These are phyloP conservation scores for Ceratocystis lukuohia DNA, from an alignment of 2,329 filamentous ascomycete genomes.

Conservation along the genomic window DNA sequence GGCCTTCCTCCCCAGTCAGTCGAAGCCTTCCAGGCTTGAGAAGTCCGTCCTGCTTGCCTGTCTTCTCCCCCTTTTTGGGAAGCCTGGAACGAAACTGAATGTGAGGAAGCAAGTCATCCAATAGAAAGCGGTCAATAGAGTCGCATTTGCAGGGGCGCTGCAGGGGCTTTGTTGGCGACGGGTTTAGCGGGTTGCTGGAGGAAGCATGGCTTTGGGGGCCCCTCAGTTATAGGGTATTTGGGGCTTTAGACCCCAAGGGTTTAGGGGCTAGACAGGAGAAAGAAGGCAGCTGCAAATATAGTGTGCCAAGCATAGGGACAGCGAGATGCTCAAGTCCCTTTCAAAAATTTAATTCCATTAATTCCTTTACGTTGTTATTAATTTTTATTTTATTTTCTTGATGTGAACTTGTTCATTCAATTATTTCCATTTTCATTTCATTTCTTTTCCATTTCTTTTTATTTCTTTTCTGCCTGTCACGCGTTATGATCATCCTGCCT, in stretches of 20 bases:
- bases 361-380: background rate
- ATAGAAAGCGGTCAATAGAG: background rate
- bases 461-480: conserved; percentile 4
- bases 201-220: background rate
- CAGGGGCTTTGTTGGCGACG: background rate
- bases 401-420: no score
- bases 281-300: no score
- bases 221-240: no score
- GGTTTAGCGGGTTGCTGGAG: background rate
- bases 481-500: conserved; percentile 6
- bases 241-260: no score
- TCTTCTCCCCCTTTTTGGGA: background rate
- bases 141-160: background rate
- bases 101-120: background rate
- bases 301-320: no score
- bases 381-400: conserved; percentile 12
- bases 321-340: background rate
- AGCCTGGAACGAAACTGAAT: background rate
- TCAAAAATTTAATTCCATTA: background rate
- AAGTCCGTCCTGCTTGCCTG: no score
- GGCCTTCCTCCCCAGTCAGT: background rate
- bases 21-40: no score
- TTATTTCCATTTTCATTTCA: no score
- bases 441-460: background rate
- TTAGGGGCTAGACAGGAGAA: no score